Conservation (phyloP, 305 asterid species). For the Rubia balearica region DNA sequence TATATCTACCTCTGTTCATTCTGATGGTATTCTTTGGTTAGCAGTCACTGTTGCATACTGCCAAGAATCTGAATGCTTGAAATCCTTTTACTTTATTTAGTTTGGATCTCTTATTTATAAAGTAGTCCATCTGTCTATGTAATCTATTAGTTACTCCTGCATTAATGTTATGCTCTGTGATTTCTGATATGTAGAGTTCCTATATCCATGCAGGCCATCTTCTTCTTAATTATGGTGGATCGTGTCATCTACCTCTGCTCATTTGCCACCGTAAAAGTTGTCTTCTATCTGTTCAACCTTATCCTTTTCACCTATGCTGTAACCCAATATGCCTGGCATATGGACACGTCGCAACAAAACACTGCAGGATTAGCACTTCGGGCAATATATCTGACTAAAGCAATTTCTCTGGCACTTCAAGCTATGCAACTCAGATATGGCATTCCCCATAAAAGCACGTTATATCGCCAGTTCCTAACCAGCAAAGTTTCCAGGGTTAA, state of each 20-base stretch:
- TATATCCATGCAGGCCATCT: constrained; percentile 64
- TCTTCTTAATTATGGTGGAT: constrained; percentile 91
- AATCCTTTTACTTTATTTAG: neutral
- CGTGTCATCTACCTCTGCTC: constrained; percentile 91
- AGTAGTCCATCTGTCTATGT: neutral
- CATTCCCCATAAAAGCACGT: constrained; percentile 81
- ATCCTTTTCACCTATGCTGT: constrained; percentile 65
- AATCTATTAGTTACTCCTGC: neutral
- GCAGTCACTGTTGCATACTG: neutral
- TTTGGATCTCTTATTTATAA: neutral
- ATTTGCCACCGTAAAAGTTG: constrained; percentile 81
- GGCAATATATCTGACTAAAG: constrained; percentile 85
- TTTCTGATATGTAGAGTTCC: constrained; percentile 22
- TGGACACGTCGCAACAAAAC: constrained; percentile 69
- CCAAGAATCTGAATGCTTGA: neutral
- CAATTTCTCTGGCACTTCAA: constrained; percentile 80
- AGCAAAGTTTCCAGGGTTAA: constrained; percentile 82
- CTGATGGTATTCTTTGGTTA: too few species aligned
- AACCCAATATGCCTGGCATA: constrained; percentile 87
- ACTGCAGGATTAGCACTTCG: constrained; percentile 89
- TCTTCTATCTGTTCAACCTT: constrained; percentile 84
- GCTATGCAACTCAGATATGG: constrained; percentile 91
- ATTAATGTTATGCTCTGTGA: neutral
- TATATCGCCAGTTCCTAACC: constrained; percentile 94
- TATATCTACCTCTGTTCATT: too few species aligned